phyloP scores from a whole-genome alignment of 2,329 filamentous ascomycete genomes.

The Penicillium brasilianum region DNA sequence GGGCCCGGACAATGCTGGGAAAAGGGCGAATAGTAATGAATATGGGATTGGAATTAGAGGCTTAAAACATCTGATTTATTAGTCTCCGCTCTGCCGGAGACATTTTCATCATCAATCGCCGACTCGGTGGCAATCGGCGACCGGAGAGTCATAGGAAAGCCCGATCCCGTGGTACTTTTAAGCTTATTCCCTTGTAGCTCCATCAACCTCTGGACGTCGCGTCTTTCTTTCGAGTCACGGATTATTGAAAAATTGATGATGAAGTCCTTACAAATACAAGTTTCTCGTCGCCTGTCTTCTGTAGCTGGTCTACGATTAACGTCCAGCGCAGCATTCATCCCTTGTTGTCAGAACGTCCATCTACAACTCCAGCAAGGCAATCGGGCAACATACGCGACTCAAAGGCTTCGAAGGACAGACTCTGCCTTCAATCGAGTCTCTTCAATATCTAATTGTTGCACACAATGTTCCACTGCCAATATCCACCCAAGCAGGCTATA shows the following conservation, averaged over 20 bases:
- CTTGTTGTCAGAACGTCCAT: background rate
- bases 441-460: background rate
- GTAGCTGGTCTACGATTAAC: background rate
- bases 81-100: constrained; percentile 7
- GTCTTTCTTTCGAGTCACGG: background rate
- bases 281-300: background rate
- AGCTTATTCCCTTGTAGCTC: background rate
- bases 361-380: background rate
- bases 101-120: constrained; percentile 8
- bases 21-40: background rate
- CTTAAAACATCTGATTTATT: background rate
- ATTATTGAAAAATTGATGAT: background rate
- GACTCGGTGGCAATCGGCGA: constrained; percentile 18
- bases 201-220: background rate
- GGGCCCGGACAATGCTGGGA: background rate
- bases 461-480: background rate
- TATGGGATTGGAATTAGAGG: background rate
- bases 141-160: background rate
- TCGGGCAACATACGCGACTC: background rate
- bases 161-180: constrained; percentile 1
- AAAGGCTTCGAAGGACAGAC: background rate
- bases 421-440: background rate
- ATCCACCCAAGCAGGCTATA: background rate
- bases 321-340: background rate
- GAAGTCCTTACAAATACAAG: background rate